Evolutionary conservation across 176 grass and related monocot genomes (phyloP).

Genomic region (Pontederia crassipes): DNA sequence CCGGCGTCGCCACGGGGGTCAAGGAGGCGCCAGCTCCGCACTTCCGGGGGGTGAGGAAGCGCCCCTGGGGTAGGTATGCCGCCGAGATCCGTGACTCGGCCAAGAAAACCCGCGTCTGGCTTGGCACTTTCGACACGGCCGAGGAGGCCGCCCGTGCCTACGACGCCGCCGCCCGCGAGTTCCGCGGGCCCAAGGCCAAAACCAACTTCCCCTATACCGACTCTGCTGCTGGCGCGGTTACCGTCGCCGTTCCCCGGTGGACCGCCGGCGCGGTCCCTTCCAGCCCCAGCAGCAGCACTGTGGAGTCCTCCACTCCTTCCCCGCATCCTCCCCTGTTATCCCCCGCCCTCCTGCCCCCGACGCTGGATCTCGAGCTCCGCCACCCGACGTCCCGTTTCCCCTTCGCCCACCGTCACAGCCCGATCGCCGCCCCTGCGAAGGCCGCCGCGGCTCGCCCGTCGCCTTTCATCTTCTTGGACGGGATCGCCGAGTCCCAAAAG

Average conservation of each 20-base stretch:
- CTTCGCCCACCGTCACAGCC: neutral
- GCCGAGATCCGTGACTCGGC: conserved; percentile 94
- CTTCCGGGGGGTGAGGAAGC: conserved; percentile 33
- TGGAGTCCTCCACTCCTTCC: conserved; percentile 3
- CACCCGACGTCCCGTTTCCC: neutral
- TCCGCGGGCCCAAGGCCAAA: conserved; percentile 77
- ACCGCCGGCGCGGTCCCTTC: neutral
- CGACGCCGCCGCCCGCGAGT: conserved; percentile 64
- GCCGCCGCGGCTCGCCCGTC: neutral
- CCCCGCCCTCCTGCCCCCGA: neutral
- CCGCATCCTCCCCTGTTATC: neutral
- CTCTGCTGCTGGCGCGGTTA: neutral
- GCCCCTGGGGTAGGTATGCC: conserved; percentile 79
- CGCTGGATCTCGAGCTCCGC: conserved; percentile 2
- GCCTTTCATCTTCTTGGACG: neutral
- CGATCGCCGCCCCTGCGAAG: neutral
- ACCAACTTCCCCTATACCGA: conserved; percentile 56
- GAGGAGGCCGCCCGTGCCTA: conserved; percentile 89
- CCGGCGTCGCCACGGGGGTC: neutral
- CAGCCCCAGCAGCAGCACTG: conserved; percentile 10
- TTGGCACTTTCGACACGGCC: conserved; percentile 80
- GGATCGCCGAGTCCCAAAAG: neutral
- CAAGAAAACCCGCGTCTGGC: conserved; percentile 94
- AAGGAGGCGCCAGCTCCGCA: neutral
- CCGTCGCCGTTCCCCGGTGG: neutral